Conservation (phyloP, 768 basidiomycete species). For the Suillus bovinus region DNA sequence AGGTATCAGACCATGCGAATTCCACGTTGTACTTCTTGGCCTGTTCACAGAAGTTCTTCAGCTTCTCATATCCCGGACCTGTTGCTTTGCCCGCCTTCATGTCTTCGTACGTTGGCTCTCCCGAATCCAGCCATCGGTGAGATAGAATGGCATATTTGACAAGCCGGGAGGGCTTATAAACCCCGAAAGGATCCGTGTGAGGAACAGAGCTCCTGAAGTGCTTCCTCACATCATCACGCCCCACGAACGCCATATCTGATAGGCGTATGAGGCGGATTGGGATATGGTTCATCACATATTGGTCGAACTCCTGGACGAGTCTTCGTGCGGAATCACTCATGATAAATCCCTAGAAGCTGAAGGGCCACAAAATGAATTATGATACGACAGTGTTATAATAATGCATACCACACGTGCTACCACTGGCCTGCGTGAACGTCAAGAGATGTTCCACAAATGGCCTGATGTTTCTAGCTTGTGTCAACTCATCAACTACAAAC, state of each 20-base stretch:
- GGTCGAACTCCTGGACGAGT: background rate
- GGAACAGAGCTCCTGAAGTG: background rate
- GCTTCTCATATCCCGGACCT: constrained; percentile 4
- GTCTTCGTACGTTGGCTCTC: constrained; percentile 11
- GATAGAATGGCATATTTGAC: constrained; percentile 12
- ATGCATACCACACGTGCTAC: background rate
- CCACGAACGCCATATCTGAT: background rate
- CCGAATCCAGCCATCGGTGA: constrained; percentile 9
- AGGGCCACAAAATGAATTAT: background rate
- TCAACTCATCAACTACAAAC: background rate
- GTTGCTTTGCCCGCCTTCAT: background rate
- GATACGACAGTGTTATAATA: background rate
- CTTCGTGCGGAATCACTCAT: background rate
- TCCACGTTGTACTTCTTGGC: background rate
- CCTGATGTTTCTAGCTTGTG: background rate
- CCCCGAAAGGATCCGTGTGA: background rate
- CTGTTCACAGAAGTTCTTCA: background rate
- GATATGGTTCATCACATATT: constrained; percentile 4
- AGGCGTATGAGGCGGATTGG: background rate
- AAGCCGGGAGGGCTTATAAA: background rate
- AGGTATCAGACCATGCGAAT: constrained; percentile 1
- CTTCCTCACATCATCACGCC: background rate
- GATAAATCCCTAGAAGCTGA: background rate
- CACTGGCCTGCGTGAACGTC: background rate
- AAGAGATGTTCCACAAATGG: background rate